Evolutionary conservation across 2,329 filamentous ascomycete species (phyloP).

Genomic region (Penicillium sp.): DNA sequence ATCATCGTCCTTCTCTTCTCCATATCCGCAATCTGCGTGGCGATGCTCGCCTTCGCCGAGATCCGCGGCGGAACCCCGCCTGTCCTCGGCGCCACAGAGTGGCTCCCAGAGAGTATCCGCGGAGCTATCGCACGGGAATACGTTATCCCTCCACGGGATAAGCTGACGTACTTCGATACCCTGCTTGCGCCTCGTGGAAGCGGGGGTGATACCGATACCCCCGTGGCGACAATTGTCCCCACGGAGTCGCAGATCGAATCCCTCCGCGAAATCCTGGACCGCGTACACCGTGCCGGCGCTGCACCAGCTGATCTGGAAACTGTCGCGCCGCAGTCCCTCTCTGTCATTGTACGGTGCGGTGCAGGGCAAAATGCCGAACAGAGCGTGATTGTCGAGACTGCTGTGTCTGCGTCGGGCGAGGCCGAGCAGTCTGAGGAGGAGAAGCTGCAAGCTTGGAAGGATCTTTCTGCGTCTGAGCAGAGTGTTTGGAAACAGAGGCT

Average conservation of each 20-base stretch:
- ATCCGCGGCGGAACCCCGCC: conserved; percentile 57
- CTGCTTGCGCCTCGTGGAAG: conserved; percentile 5
- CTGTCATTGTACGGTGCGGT: conserved; percentile 24
- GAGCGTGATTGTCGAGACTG: conserved; percentile 23
- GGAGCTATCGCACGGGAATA: conserved; percentile 41
- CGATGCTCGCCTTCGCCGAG: conserved; percentile 62
- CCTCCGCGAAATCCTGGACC: conserved; percentile 29
- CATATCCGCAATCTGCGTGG: conserved; percentile 59
- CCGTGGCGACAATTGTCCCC: not conserved
- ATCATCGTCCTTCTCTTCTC: conserved; percentile 59
- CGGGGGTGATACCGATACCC: not conserved
- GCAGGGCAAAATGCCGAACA: conserved; percentile 17
- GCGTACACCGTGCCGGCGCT: conserved; percentile 20
- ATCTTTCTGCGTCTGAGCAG: conserved; percentile 62
- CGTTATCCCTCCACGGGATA: conserved; percentile 21
- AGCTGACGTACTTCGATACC: conserved; percentile 16
- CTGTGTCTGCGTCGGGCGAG: conserved; percentile 5
- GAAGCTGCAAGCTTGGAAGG: conserved; percentile 59
- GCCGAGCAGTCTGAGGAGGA: conserved; percentile 7
- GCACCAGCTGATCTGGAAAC: conserved; percentile 17
- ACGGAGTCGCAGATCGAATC: conserved; percentile 14
- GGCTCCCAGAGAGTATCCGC: conserved; percentile 54
- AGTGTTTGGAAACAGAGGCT: conserved; percentile 68
- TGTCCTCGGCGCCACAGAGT: conserved; percentile 53
- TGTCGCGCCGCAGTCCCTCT: conserved; percentile 9